These are phyloP conservation scores for Meyerozyma guilliermondii DNA, from an alignment of 1,139 yeast genomes.

Conservation along the genomic window DNA sequence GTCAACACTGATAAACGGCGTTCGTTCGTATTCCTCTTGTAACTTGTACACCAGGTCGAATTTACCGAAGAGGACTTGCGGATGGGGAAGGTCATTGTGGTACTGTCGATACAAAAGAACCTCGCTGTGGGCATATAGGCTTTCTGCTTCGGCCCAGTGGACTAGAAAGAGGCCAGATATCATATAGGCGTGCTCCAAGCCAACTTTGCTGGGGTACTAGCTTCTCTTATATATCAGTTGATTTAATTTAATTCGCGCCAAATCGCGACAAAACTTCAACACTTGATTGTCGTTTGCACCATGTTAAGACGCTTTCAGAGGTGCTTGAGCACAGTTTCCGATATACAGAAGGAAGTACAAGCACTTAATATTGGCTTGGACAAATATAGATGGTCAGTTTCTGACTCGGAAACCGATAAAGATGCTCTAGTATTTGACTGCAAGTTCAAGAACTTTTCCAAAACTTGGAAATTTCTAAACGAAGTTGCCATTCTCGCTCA, in stretches of 20 bases:
- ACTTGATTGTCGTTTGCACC: background rate
- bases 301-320: background rate
- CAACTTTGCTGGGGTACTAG: too few relatives aligned
- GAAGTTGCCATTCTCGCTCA: slow-evolving; percentile 60
- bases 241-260: background rate
- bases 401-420: background rate
- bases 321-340: background rate
- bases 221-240: background rate
- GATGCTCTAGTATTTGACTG: slow-evolving; percentile 21
- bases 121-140: slow-evolving; percentile 28
- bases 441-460: slow-evolving; percentile 46
- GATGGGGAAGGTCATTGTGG: slow-evolving; percentile 28
- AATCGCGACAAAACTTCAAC: background rate
- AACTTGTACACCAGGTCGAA: slow-evolving; percentile 23
- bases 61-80: slow-evolving; percentile 17
- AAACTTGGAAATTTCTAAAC: slow-evolving; percentile 63
- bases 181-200: slow-evolving; percentile 15
- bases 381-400: background rate
- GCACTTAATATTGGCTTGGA: background rate
- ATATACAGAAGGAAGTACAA: background rate
- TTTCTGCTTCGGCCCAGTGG: slow-evolving; percentile 28
- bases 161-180: slow-evolving; percentile 36
- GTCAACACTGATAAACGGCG: slow-evolving; percentile 25
- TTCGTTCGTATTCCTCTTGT: slow-evolving; percentile 18
- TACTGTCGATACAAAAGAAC: slow-evolving; percentile 33